These are phyloP conservation scores for Telfairia occidentalis DNA, from an alignment of 331 rosid genomes.

Conservation along the genomic window DNA sequence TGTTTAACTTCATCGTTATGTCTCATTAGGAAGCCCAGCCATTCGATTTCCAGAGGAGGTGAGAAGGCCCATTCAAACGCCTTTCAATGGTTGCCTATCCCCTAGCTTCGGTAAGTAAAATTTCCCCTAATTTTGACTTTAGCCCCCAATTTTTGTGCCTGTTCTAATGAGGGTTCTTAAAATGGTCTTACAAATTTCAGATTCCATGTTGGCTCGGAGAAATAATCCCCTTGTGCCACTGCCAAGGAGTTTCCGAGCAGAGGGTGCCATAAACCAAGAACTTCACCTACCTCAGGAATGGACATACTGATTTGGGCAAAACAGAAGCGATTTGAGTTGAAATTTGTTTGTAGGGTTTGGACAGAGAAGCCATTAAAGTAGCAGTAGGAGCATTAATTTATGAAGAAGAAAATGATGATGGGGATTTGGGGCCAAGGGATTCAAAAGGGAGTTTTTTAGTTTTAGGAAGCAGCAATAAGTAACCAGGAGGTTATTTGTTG, in stretches of 20 bases:
- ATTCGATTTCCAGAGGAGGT: not conserved
- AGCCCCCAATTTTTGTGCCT: not conserved
- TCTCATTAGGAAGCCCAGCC: not conserved
- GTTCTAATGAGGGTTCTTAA: not conserved
- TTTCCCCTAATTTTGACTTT: not conserved
- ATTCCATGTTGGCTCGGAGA: not conserved
- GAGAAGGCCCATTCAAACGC: not conserved
- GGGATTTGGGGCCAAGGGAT: not conserved
- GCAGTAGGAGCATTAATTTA: not conserved
- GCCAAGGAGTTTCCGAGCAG: not conserved
- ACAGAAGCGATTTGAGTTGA: not conserved
- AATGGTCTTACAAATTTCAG: not conserved
- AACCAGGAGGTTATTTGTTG: not conserved
- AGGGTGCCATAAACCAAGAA: not conserved
- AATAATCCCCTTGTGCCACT: not conserved
- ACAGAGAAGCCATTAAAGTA: constrained; percentile 1
- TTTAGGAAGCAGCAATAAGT: not conserved
- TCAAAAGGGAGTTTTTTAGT: not conserved
- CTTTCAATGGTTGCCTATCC: not conserved
- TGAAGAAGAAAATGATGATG: not conserved
- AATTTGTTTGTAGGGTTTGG: not conserved
- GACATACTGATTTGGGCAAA: not conserved
- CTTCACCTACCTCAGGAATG: constrained; percentile 12
- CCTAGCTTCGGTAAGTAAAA: not conserved
- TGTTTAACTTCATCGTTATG: not conserved